phyloP scores from a whole-genome alignment of 495 filamentous ascomycete species.

The Corynascus novoguineensis region DNA sequence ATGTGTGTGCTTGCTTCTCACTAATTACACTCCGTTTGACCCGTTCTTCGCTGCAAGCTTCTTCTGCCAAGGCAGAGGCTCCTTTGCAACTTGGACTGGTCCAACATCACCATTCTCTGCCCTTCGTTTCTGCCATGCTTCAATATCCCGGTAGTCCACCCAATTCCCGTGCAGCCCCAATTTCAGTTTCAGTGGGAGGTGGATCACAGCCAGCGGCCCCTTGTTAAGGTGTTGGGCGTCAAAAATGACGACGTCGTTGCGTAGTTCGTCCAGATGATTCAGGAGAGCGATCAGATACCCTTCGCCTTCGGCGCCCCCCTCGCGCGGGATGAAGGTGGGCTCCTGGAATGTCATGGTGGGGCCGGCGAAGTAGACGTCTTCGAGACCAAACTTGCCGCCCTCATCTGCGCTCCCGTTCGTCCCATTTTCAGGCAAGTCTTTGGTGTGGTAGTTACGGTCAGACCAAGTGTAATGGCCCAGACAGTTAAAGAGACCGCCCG shows the following conservation, averaged over 20 bases:
- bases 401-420: not conserved
- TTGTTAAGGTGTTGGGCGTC: conserved; percentile 41
- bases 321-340: conserved; percentile 51
- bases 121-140: conserved; percentile 37
- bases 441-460: conserved; percentile 24
- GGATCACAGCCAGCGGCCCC: conserved; percentile 44
- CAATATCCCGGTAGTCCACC: conserved; percentile 42
- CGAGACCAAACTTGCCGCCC: conserved; percentile 21
- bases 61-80: conserved; percentile 42
- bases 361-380: conserved; percentile 44
- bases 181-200: conserved; percentile 41
- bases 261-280: conserved; percentile 48
- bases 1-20: too few species aligned
- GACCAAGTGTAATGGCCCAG: conserved; percentile 43
- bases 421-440: not conserved
- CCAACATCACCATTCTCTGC: conserved; percentile 34
- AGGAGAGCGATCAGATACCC: conserved; percentile 52
- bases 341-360: conserved; percentile 52
- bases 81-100: conserved; percentile 35
- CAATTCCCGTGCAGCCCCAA: conserved; percentile 46
- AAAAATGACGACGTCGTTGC: conserved; percentile 48
- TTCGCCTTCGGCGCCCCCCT: conserved; percentile 45
- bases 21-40: too few species aligned
- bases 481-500: conserved; percentile 46
- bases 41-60: not conserved